Percentiles rank a stretch among this genome's conserved stretches.
These are phyloP conservation scores for Cladosporium phlei DNA, from an alignment of 2,329 filamentous ascomycete genomes.

Conservation along the genomic window DNA sequence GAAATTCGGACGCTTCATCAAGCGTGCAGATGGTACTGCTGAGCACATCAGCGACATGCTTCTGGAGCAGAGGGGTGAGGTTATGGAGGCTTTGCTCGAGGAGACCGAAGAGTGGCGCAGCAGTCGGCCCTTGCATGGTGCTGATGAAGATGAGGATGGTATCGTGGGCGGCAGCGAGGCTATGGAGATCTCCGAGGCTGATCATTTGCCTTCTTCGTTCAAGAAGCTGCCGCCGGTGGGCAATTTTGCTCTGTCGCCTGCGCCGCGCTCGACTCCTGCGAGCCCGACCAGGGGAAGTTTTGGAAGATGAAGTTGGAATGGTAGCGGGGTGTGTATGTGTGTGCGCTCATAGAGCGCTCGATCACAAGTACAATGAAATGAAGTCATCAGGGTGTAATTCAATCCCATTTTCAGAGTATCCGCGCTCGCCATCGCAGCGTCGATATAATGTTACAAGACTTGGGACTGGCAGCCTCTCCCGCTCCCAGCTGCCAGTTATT, in stretches of 20 bases:
- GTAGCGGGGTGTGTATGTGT: too few species aligned
- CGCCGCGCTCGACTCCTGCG: neutral
- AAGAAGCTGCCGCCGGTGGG: constrained; percentile 18
- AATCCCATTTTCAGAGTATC: too few species aligned
- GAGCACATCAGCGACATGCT: constrained; percentile 54
- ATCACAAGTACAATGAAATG: too few species aligned
- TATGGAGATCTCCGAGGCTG: neutral
- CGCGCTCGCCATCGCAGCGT: too few species aligned
- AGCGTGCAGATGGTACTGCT: constrained; percentile 43
- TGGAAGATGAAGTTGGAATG: neutral
- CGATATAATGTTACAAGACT: neutral
- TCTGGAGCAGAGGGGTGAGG: constrained; percentile 46
- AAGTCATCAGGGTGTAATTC: too few species aligned
- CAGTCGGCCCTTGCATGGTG: neutral
- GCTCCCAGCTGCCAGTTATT: neutral
- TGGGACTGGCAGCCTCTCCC: neutral
- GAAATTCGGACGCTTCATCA: constrained; percentile 51
- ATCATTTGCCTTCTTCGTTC: neutral
- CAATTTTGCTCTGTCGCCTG: constrained; percentile 20
- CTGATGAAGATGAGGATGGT: constrained; percentile 10
- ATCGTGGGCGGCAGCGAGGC: too few species aligned
- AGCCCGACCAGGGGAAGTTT: neutral
- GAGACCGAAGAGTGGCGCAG: constrained; percentile 37
- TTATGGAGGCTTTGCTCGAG: constrained; percentile 43
- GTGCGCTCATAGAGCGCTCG: too few species aligned